Conservation (phyloP, 495 filamentous ascomycete genomes). For the Ascobolus immersus region DNA sequence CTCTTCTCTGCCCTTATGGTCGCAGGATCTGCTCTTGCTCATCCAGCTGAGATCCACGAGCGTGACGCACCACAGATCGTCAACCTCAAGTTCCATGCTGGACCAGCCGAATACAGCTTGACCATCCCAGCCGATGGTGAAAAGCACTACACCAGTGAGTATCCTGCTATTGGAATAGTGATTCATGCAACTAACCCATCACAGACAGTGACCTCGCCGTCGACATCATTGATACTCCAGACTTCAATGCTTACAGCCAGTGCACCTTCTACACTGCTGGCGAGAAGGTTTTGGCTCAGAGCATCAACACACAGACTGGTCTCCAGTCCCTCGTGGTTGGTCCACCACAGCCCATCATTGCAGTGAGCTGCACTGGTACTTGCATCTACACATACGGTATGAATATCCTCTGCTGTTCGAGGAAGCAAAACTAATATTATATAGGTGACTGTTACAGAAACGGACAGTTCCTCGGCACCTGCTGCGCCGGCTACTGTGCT, state of each 20-base stretch:
- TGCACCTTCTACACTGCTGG: slow-evolving; percentile 13
- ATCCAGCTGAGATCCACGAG: slow-evolving; percentile 5
- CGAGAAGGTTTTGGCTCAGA: slow-evolving; percentile 9
- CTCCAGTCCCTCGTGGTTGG: slow-evolving; percentile 12
- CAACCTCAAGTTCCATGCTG: slow-evolving; percentile 12
- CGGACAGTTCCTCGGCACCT: too few species aligned
- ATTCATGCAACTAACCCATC: background rate
- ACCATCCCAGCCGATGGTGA: slow-evolving; percentile 9
- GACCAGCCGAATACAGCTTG: slow-evolving; percentile 12
- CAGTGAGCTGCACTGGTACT: too few species aligned
- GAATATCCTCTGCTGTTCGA: too few species aligned
- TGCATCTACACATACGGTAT: too few species aligned
- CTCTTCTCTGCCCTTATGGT: slow-evolving; percentile 5
- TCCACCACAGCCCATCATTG: slow-evolving; percentile 14
- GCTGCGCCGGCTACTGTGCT: too few species aligned
- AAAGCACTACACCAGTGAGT: slow-evolving; percentile 4
- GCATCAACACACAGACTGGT: slow-evolving; percentile 9
- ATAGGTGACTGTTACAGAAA: too few species aligned
- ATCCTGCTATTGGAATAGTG: background rate
- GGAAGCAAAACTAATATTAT: too few species aligned
- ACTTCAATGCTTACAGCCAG: slow-evolving; percentile 10
- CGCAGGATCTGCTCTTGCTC: slow-evolving; percentile 8
- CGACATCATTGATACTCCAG: slow-evolving; percentile 12
- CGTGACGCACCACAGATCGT: slow-evolving; percentile 4
- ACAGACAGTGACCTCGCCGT: slow-evolving; percentile 12